Evolutionary conservation across 306 rosid species (phyloP).

Genomic region (Senna tora): DNA sequence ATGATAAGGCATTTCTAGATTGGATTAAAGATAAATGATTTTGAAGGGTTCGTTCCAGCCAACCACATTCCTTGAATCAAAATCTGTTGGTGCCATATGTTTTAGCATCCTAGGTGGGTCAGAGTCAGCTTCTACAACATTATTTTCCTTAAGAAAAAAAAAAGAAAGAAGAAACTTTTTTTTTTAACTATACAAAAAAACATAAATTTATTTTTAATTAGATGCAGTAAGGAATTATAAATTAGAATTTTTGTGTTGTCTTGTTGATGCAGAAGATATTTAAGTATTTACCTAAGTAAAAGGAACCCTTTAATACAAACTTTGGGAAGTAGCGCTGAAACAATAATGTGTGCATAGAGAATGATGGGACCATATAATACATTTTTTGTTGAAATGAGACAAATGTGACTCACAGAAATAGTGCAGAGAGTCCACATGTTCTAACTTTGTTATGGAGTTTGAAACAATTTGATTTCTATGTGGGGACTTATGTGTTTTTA

Average conservation of each 20-base stretch:
- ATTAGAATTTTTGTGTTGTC: background rate
- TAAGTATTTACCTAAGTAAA: no score
- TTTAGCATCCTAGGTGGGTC: slow-evolving; percentile 36
- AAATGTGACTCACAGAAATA: background rate
- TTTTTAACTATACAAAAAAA: no score
- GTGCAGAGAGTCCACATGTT: no score
- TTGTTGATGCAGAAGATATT: background rate
- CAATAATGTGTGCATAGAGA: slow-evolving; percentile 4
- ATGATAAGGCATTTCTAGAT: slow-evolving; percentile 30
- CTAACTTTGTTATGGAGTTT: background rate
- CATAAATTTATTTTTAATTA: no score
- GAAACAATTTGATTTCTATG: background rate
- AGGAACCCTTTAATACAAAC: background rate
- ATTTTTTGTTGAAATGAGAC: slow-evolving; percentile 2
- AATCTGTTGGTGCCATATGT: background rate
- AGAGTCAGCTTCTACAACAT: no score
- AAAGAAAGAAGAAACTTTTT: no score
- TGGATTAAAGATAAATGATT: slow-evolving; percentile 32
- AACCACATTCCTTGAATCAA: slow-evolving; percentile 30
- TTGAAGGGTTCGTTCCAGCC: slow-evolving; percentile 33
- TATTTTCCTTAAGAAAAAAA: no score
- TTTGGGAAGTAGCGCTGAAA: background rate
- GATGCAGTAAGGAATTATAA: background rate
- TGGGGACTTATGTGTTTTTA: background rate
- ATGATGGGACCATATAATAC: background rate